These are phyloP conservation scores for Tricholoma sp. DNA, from an alignment of 768 basidiomycete genomes.

Conservation along the genomic window DNA sequence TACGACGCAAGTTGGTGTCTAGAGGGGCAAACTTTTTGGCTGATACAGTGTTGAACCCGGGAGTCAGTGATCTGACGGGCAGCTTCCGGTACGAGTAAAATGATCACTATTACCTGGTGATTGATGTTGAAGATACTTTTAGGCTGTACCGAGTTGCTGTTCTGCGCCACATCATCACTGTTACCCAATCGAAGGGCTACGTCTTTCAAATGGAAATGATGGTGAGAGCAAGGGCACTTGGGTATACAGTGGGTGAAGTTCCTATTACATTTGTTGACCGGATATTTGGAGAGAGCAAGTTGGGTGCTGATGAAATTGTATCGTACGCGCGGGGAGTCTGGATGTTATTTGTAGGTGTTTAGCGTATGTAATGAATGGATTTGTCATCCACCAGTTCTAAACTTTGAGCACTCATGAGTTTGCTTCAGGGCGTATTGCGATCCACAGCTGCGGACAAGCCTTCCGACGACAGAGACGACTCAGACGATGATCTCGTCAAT, in stretches of 20 bases:
- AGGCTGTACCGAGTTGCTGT: constrained; percentile 77
- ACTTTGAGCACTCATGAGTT: constrained; percentile 40
- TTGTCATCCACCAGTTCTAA: constrained; percentile 21
- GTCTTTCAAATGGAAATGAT: constrained; percentile 99
- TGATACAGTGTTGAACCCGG: constrained; percentile 76
- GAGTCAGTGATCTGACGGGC: constrained; percentile 87
- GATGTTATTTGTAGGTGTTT: constrained; percentile 71
- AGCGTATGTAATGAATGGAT: constrained; percentile 24
- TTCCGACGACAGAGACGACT: constrained; percentile 32
- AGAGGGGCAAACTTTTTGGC: constrained; percentile 90
- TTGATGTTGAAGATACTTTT: not conserved
- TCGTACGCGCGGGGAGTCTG: constrained; percentile 85
- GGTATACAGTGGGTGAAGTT: constrained; percentile 84
- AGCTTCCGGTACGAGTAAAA: constrained; percentile 64
- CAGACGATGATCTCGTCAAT: constrained; percentile 66
- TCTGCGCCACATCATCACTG: constrained; percentile 76
- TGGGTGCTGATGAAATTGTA: constrained; percentile 84
- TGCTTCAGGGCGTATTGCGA: constrained; percentile 66
- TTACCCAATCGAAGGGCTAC: constrained; percentile 84
- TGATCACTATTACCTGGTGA: not conserved
- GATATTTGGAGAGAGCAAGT: constrained; percentile 90
- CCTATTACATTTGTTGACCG: constrained; percentile 95
- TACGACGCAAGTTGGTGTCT: constrained; percentile 83
- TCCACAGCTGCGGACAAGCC: constrained; percentile 38
- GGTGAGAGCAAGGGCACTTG: constrained; percentile 79